Evolutionary conservation across 805 yeast species (phyloP), one percentile per base, ranked within the genome.

Genomic region (Candida insectorum): DNA sequence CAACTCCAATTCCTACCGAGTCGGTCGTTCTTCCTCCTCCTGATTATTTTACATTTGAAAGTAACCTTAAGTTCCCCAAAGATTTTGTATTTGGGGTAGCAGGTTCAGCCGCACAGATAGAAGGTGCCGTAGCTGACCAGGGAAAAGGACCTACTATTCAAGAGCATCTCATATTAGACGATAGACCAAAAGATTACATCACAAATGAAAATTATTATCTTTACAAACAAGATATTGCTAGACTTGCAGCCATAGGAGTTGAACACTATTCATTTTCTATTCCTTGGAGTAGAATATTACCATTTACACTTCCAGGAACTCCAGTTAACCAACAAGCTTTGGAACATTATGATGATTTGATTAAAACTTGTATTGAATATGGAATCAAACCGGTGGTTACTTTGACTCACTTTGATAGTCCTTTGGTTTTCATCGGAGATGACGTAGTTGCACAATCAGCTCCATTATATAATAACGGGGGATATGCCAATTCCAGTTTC

Each of bases 251-350:
- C 16, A 46, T 58, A 27, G 66, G 63, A 6, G 54, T 49, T 20
- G 52, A 53, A 20, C 28, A 44, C 30, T 60, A 60, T 40, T 56
- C 63, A 6, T 44, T 60, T 41, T 37, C 59, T 6, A 52, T 60
- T 30, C 56, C 65, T 5, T 60, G 65, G 64, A 43, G 60, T 10
- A 45, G 66, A 37, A 56, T 60, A 13, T 41, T 57, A 22, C 66
- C 65, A 4, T 51, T 52, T 30, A 57, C 47, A 17, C 24, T 48
- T 8, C 52, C 51, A 4, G 61, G 60, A 8, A 37, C 56, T 14
- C 56, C 56, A 31, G 56, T 55, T 25, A 57, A 58, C 40, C 25
- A 53, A 26, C 48, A 55, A 27, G 58, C 47, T 15, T 38, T 58
- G 24, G 48, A 54, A 32, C 52, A 52, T 37, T 45, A 56, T 29